Evolutionary conservation across 2,329 filamentous ascomycete genomes (phyloP).

Genomic region (Diatrype stigma): DNA sequence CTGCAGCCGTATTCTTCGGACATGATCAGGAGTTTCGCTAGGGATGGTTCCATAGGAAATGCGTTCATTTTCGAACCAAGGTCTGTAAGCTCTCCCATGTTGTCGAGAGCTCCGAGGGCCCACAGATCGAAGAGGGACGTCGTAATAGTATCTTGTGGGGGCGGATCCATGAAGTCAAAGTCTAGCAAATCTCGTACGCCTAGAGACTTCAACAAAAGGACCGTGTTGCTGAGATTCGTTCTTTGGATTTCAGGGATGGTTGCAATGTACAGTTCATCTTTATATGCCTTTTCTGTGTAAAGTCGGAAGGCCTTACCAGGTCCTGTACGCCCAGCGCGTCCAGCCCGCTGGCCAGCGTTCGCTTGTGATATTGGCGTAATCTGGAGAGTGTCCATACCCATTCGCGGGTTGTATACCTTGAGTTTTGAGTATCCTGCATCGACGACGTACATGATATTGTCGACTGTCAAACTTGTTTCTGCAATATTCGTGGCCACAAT

Average conservation of each 20-base stretch:
- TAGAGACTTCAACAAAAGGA: constrained; percentile 87
- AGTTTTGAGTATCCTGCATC: constrained; percentile 95
- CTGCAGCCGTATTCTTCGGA: constrained; percentile 86
- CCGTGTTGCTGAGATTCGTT: constrained; percentile 92
- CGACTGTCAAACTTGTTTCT: constrained; percentile 94
- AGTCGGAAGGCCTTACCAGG: constrained; percentile 93
- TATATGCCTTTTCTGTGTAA: constrained; percentile 90
- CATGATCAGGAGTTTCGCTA: constrained; percentile 92
- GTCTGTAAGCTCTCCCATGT: constrained; percentile 84
- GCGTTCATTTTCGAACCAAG: constrained; percentile 92
- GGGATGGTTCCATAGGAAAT: constrained; percentile 95
- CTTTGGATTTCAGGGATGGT: constrained; percentile 97
- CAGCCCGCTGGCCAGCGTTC: constrained; percentile 89
- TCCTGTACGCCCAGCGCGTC: constrained; percentile 88
- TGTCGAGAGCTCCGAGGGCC: constrained; percentile 90
- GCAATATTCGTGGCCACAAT: constrained; percentile 99
- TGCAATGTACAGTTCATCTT: constrained; percentile 93
- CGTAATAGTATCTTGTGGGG: constrained; percentile 94
- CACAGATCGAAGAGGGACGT: constrained; percentile 97
- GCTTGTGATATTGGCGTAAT: constrained; percentile 97
- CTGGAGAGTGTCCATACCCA: constrained; percentile 98
- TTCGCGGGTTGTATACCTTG: constrained; percentile 97
- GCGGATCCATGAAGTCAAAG: constrained; percentile 99
- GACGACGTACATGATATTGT: constrained; percentile 99
- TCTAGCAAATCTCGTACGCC: constrained; percentile 92